Evolutionary conservation across 805 yeast species (phyloP), one percentile per base, ranked within the genome.

Genomic region (Ogataea nitratoaversa): DNA sequence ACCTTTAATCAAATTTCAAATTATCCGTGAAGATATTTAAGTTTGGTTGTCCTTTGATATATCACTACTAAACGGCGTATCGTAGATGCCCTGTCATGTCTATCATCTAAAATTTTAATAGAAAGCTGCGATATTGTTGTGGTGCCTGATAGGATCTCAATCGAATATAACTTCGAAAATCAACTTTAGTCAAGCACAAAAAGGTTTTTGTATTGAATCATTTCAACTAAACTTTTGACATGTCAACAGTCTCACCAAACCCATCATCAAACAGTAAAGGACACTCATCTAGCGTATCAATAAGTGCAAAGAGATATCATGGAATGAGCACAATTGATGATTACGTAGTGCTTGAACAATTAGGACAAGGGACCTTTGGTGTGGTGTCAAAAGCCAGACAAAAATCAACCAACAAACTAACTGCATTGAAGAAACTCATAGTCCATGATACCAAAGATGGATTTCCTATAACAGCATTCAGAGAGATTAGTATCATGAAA

Each of bases 391-490:
- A 84, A 54, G 98, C 95, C 4, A 64, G 70, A 36, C 70, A 76
- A 29, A 67, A 65, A 27, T 61, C 72, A n/a, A 64, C 81, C 1
- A 70, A 74, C 4, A 67, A 74, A 32, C 53, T 79, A 13, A 97
- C 91, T 16, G 99, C 99, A 0, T 69, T 95, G 51, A 93, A 93
- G 62, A 85, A 82, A 57, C 76, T 93, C 35, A 67, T 89, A n/a
- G 73, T 85, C 46, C 89, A 81, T 55, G 78, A 82, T 37, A 83
- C 80, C 32, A 81, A 80, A 49, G 90, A 84, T 52, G 84, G 86
- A 27, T 89, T 91, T 57, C 98, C 99, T 2, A 81, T 93, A 20
- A 93, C 99, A 0, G 96, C 98, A 2, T 77, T 90, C 62, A 74
- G 99, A 46, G 99, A 93, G 57, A 89, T 91, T 43, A 76, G 82